Conservation (phyloP, 2,329 filamentous ascomycete genomes). For the Epichloe brachyelytri region DNA sequence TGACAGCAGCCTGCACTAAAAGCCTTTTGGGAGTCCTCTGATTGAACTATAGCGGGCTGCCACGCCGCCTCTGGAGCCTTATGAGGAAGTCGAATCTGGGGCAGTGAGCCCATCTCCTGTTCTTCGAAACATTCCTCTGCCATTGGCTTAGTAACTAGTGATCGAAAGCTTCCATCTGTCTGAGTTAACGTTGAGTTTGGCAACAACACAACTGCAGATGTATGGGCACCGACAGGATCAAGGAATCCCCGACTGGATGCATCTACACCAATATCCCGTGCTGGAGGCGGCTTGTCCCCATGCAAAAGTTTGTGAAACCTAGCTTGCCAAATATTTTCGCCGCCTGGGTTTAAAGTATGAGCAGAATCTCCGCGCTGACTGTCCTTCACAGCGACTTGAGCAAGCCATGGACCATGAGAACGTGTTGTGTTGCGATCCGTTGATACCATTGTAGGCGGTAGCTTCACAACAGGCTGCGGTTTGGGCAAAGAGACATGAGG, state of each 20-base stretch:
- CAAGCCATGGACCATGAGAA: slow-evolving; percentile 23
- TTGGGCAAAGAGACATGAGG: slow-evolving; percentile 60
- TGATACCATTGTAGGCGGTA: slow-evolving; percentile 46
- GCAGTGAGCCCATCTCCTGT: slow-evolving; percentile 68
- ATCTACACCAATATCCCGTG: slow-evolving; percentile 49
- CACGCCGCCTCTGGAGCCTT: slow-evolving; percentile 50
- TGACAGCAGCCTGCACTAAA: slow-evolving; percentile 24
- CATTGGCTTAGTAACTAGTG: slow-evolving; percentile 50
- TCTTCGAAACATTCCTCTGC: slow-evolving; percentile 73
- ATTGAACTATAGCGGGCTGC: slow-evolving; percentile 41
- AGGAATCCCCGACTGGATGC: slow-evolving; percentile 55
- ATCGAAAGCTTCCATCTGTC: slow-evolving; percentile 27
- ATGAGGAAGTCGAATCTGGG: slow-evolving; percentile 53
- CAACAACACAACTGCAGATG: slow-evolving; percentile 58
- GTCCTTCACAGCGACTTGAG: slow-evolving; percentile 21
- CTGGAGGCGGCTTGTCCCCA: slow-evolving; percentile 47
- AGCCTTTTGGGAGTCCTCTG: slow-evolving; percentile 41
- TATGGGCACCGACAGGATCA: slow-evolving; percentile 37
- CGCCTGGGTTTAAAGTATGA: slow-evolving; percentile 10
- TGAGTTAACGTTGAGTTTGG: slow-evolving; percentile 21
- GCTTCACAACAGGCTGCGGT: slow-evolving; percentile 63
- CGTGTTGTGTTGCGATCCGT: slow-evolving; percentile 14
- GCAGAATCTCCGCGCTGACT: slow-evolving; percentile 12
- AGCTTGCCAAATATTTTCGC: slow-evolving; percentile 57
- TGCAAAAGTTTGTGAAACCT: slow-evolving; percentile 70